Evolutionary conservation across 768 basidiomycete species (phyloP).

Genomic region (Ephemerocybe angulata): DNA sequence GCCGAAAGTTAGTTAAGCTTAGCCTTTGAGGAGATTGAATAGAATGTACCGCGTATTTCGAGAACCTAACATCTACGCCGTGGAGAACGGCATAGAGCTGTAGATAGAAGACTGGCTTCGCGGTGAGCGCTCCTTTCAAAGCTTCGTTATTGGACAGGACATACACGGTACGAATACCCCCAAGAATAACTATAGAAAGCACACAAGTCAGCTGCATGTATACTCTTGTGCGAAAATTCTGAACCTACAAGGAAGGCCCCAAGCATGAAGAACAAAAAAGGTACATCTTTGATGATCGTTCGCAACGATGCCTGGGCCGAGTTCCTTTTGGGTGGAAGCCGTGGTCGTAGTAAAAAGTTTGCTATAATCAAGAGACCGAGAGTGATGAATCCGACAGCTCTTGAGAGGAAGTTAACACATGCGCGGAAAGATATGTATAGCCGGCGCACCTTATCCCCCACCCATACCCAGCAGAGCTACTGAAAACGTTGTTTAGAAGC

Average conservation of each 20-base stretch:
- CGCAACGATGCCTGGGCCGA: conserved; percentile 24
- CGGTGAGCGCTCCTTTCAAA: not conserved
- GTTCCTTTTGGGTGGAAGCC: conserved; percentile 29
- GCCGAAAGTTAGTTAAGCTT: not conserved
- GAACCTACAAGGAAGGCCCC: conserved; percentile 36
- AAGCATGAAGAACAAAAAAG: conserved; percentile 39
- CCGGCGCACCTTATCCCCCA: conserved; percentile 40
- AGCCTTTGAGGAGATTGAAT: not conserved
- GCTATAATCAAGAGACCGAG: conserved; percentile 41
- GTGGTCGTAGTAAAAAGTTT: conserved; percentile 41
- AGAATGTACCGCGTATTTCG: conserved; percentile 40
- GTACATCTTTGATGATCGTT: conserved; percentile 36
- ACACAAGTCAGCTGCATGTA: conserved; percentile 2
- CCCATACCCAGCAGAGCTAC: conserved; percentile 32
- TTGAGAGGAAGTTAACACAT: conserved; percentile 15
- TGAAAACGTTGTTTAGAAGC: conserved; percentile 46
- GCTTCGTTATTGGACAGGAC: conserved; percentile 14
- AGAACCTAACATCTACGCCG: conserved; percentile 34
- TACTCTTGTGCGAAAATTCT: not conserved
- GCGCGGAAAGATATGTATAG: not conserved
- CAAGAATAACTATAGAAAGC: conserved; percentile 47
- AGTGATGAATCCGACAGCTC: conserved; percentile 45
- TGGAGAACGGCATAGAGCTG: conserved; percentile 44
- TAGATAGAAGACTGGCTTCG: conserved; percentile 44
- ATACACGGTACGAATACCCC: conserved; percentile 50